Base-by-base conservation (phyloP, 2,329 filamentous ascomycete genomes). In the Pseudogymnoascus destructans region DNA sequence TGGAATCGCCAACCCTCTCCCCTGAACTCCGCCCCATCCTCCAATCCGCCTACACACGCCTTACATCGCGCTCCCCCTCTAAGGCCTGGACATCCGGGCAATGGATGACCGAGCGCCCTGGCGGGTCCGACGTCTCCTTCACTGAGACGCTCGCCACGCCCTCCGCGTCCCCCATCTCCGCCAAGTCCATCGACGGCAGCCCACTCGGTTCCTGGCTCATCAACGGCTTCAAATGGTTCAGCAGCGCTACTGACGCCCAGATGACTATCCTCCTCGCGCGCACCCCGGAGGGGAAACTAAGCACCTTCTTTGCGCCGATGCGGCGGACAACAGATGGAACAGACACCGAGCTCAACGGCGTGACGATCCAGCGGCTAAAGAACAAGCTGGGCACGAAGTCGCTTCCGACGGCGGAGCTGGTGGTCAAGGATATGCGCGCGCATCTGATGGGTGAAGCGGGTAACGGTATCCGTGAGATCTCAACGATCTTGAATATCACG, bases 21-120 rank as follows among this genome's bases (percentile, higher is more conserved):
- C 58, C 64, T 0, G 61, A 66, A 1, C 67, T 73, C 61, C 70
- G 70, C 6, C 63, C 63, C 15, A 76, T 82, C 0, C 75, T 82
- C 54, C 71, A 76, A 35, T 74, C 78, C 38, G 79, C 78, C 3
- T 81, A 76, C 62, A 65, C 70, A 5, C 76, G 77, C 10, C 70
- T 87, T 3, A 79, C 73, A 1, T 79, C 77, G 3, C 73, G 78
- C 3, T 74, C 84, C 21, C 71, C 74, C 0, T 58, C 64, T 0
- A 63, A 70, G 15, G 79, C 80, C 0, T 89, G 85, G 85, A 89
- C 84, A 0, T 85, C 79, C 38, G 85, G 85, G 0, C 85, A 89
- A 67, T 89, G 86, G 85, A 88, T 89, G 85, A 89, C 85, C 0
- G 85, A 88, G 64, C 75, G 85, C 2, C 75, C 77, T 0, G 85